Conservation (phyloP, 176 grass and related monocot genomes). For the Juncus effusus region DNA sequence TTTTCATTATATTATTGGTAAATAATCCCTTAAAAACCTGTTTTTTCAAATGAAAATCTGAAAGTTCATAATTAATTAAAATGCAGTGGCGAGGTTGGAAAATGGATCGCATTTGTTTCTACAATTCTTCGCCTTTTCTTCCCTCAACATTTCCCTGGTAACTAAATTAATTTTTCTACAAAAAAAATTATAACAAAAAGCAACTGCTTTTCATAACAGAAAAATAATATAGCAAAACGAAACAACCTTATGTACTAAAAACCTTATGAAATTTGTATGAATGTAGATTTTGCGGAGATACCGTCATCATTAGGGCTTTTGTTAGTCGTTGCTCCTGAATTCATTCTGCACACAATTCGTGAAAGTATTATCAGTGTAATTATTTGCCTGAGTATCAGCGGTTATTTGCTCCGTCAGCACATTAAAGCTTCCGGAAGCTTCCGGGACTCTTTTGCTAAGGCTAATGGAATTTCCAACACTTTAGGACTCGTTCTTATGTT, state of each 20-base stretch:
- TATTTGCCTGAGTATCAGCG: constrained; percentile 66
- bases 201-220: too few species aligned
- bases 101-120: constrained; percentile 65
- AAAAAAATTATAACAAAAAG: too few species aligned
- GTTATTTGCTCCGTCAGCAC: constrained; percentile 89
- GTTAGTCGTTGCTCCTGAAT: constrained; percentile 57
- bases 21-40: too few species aligned
- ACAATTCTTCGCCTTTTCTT: constrained; percentile 81
- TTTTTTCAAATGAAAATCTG: not conserved
- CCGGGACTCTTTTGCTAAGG: constrained; percentile 58
- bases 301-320: constrained; percentile 64
- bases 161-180: not conserved
- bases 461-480: constrained; percentile 67
- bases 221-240: not conserved
- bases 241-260: not conserved
- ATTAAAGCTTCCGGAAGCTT: constrained; percentile 72
- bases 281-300: constrained; percentile 67
- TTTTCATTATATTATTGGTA: not conserved
- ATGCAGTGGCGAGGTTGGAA: constrained; percentile 75
- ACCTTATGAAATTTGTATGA: not conserved
- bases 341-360: constrained; percentile 46
- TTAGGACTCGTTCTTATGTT: constrained; percentile 74
- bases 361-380: constrained; percentile 27
- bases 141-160: constrained; percentile 71
- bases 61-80: constrained; percentile 3